Percentiles rank a stretch among this genome's conserved stretches.
These are phyloP conservation scores for Taiwanofungus camphoratus DNA, from an alignment of 1,284 basidiomycete genomes.

Conservation along the genomic window DNA sequence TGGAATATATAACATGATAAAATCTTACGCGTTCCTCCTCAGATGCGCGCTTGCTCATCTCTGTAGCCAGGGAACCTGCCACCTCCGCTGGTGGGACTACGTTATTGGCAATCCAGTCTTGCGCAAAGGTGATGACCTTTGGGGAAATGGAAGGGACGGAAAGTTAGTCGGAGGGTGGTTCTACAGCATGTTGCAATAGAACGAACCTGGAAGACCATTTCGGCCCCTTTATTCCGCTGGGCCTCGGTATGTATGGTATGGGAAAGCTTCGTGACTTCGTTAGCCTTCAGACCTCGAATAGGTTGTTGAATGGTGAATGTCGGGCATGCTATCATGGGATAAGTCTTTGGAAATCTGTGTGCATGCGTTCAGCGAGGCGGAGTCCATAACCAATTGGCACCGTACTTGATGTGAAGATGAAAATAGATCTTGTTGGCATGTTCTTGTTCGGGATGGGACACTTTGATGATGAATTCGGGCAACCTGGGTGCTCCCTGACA, in stretches of 20 bases:
- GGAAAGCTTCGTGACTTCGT: constrained; percentile 48
- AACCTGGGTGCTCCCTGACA: constrained; percentile 56
- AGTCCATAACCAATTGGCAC: constrained; percentile 15
- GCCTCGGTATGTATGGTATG: constrained; percentile 57
- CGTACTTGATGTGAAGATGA: constrained; percentile 64
- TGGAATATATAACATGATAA: background rate
- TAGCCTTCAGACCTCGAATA: constrained; percentile 47
- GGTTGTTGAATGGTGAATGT: constrained; percentile 64
- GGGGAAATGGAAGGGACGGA: background rate
- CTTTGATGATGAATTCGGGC: constrained; percentile 68
- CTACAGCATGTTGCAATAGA: background rate
- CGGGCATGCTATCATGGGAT: constrained; percentile 61
- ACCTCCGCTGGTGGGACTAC: constrained; percentile 53
- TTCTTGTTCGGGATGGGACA: constrained; percentile 53
- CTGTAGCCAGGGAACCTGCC: constrained; percentile 61
- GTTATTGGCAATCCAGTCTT: constrained; percentile 63
- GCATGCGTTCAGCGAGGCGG: background rate
- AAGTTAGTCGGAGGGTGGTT: background rate
- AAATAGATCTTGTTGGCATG: constrained; percentile 54
- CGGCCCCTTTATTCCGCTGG: constrained; percentile 53
- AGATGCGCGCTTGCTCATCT: constrained; percentile 66
- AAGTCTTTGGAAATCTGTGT: constrained; percentile 69
- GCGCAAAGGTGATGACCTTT: constrained; percentile 59
- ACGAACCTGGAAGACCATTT: constrained; percentile 67
- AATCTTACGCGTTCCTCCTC: constrained; percentile 54